Base-by-base conservation (phyloP, 106 monocot genomes). In the Dendrobium catenatum region DNA sequence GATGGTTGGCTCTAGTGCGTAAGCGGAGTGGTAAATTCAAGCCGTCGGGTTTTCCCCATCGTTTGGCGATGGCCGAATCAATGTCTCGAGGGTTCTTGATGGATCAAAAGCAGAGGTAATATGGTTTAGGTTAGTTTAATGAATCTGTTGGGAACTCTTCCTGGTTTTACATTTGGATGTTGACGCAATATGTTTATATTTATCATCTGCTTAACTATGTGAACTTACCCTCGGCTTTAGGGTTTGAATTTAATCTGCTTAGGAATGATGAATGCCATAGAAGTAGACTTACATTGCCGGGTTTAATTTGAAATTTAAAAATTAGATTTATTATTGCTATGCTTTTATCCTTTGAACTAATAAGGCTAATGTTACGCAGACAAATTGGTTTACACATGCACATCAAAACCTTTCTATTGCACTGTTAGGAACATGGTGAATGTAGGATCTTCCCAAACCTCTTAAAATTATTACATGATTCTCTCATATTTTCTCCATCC, bases 11-110 rank as follows among this genome's bases (percentile, higher is more conserved):
- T 74, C 68, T 83, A 37, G 79, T 83, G 73, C 72, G 83, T 48
- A 79, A 79, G 55, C 49, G 83, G 73, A 83, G 83, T 41, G 79
- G 79, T 51, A 41, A 58, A 11, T 79, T 58, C 78, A 68, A 51
- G 79, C 83, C 78, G n/a, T 83, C 83, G 55, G 83, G 83, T 3
- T 83, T 83, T 83, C 83, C 83, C 18, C 42, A 83, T 49, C 78
- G 83, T 11, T 44, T 78, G 37, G 31, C 51, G 6, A 83, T 79
- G 55, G 15, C 5, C 8, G 83, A 59, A 74, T 49, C 55, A 56
- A 79, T 83, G 78, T 42, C 78, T 29, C 22, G 73, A 40, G 70
- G 49, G 48, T 73, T 29, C 68, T 83, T 79, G 73, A 72, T 74
- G 11, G 76, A 49, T 1, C 11, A 42, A 42, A n/a, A 74, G 40